phyloP scores from a whole-genome alignment of 2,329 filamentous ascomycete species.

The Fusarium albidum region DNA sequence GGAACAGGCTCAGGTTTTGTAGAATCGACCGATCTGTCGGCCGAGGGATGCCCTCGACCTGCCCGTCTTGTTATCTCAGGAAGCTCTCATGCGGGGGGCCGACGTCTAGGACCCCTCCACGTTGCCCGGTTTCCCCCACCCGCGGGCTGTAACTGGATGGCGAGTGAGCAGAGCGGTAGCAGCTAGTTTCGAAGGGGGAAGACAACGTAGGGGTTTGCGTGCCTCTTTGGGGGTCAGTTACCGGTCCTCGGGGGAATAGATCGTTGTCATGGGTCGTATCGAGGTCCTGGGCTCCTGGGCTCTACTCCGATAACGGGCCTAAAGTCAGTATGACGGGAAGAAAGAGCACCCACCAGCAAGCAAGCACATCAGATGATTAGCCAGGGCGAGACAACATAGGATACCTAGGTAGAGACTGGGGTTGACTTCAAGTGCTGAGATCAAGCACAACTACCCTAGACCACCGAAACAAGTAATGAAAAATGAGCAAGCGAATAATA shows the following conservation, averaged over 20 bases:
- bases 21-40: background rate
- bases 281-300: too few relatives aligned
- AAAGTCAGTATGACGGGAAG: too few relatives aligned
- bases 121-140: background rate
- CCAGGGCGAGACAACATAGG: too few relatives aligned
- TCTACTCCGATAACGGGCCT: too few relatives aligned
- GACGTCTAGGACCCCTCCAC: constrained; percentile 13
- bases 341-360: too few relatives aligned
- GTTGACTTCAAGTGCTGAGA: too few relatives aligned
- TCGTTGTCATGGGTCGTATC: too few relatives aligned
- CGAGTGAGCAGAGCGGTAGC: background rate
- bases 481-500: too few relatives aligned
- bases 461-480: too few relatives aligned
- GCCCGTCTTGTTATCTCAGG: background rate
- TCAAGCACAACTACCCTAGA: too few relatives aligned
- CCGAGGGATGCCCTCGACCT: background rate
- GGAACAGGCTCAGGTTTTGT: background rate
- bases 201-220: background rate
- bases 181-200: background rate
- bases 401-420: too few relatives aligned
- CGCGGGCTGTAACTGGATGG: background rate
- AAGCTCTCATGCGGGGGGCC: constrained; percentile 28
- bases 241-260: background rate
- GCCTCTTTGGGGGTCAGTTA: background rate
- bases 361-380: too few relatives aligned